Conservation (phyloP, 2,329 filamentous ascomycete species). For the Cadophora luteo-olivacea region DNA sequence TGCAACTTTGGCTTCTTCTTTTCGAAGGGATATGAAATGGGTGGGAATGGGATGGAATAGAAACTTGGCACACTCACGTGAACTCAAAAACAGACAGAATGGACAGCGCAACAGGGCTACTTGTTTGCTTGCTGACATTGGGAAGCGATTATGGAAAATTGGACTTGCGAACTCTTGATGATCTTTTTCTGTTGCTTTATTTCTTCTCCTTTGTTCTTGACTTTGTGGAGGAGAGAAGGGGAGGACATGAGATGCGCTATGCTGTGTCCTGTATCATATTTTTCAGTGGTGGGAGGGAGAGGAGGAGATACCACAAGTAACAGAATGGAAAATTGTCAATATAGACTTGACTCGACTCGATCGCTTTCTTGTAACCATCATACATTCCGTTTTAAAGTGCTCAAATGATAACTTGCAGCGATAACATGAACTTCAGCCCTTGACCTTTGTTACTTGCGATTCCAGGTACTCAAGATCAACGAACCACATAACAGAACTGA, state of each 20-base stretch:
- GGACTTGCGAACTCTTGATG: constrained; percentile 9
- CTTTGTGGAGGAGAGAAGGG: not conserved
- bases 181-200: not conserved
- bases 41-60: constrained; percentile 22
- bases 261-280: constrained; percentile 11
- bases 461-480: too few relatives aligned
- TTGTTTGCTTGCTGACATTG: constrained; percentile 10
- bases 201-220: not conserved
- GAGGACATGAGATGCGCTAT: constrained; percentile 10
- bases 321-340: constrained; percentile 13
- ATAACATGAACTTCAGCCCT: too few relatives aligned
- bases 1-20: constrained; percentile 17
- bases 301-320: constrained; percentile 7
- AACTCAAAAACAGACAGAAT: constrained; percentile 18
- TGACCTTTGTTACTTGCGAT: too few relatives aligned
- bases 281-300: not conserved
- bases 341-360: not conserved
- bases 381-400: too few relatives aligned
- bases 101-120: constrained; percentile 13
- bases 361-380: too few relatives aligned
- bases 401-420: too few relatives aligned
- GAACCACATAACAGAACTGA: too few relatives aligned
- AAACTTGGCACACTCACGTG: constrained; percentile 26
- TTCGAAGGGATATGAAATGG: constrained; percentile 3
- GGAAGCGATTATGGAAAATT: constrained; percentile 7